Evolutionary conservation across 495 filamentous ascomycete species (phyloP).

Genomic region (Aspergillus homomorphus): DNA sequence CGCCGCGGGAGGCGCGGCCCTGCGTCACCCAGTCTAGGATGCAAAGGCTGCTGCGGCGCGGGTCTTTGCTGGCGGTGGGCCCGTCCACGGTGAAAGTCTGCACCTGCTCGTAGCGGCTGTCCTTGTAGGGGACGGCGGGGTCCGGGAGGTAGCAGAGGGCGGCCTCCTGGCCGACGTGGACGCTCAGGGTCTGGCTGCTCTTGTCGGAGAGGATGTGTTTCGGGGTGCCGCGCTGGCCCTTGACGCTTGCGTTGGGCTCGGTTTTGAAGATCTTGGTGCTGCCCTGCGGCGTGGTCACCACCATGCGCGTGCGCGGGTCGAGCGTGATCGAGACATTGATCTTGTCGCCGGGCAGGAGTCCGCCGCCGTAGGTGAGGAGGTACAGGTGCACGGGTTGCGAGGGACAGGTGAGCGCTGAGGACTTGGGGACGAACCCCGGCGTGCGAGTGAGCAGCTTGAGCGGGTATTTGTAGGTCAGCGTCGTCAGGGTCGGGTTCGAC

Average conservation of each 20-base stretch:
- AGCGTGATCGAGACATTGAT: conserved; percentile 71
- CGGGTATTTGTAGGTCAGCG: conserved; percentile 85
- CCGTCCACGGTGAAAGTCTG: conserved; percentile 70
- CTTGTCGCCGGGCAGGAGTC: conserved; percentile 80
- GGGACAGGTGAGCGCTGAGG: conserved; percentile 26
- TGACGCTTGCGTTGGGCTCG: conserved; percentile 38
- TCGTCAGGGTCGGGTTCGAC: conserved; percentile 64
- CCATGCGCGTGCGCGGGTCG: conserved; percentile 61
- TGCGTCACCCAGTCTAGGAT: conserved; percentile 90
- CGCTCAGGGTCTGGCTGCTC: conserved; percentile 66
- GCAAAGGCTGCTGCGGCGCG: conserved; percentile 57
- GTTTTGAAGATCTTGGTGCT: conserved; percentile 95
- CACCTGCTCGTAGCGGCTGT: conserved; percentile 74
- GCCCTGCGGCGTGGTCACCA: conserved; percentile 82
- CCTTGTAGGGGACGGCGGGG: conserved; percentile 82
- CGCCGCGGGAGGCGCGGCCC: conserved; percentile 81
- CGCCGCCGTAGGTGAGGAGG: conserved; percentile 91
- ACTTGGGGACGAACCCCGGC: conserved; percentile 43
- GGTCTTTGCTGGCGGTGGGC: conserved; percentile 42
- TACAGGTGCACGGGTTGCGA: conserved; percentile 63
- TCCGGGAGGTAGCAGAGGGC: conserved; percentile 91
- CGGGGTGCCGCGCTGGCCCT: conserved; percentile 31
- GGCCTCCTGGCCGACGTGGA: conserved; percentile 57
- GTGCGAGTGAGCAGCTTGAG: conserved; percentile 80
- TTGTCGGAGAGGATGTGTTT: conserved; percentile 36